These are phyloP conservation scores for Carex cristatella DNA, from an alignment of 176 grass and related monocot species.

Conservation along the genomic window DNA sequence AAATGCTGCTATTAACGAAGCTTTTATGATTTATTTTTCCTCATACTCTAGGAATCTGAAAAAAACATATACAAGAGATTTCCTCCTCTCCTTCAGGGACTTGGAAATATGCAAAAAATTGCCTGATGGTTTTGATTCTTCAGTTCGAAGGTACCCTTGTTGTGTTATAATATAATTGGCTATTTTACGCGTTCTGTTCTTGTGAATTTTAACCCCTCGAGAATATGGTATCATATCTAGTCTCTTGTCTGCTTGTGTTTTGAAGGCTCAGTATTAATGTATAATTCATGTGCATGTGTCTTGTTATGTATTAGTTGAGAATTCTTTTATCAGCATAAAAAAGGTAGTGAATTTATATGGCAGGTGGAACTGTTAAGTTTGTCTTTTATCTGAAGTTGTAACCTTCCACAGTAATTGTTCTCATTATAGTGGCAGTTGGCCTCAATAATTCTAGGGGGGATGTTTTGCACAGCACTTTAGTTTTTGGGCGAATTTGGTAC, in stretches of 20 bases:
- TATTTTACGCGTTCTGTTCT: not conserved
- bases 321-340: not conserved
- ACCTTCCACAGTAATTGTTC: not conserved
- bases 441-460: not conserved
- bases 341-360: not conserved
- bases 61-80: constrained; percentile 67
- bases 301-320: not conserved
- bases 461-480: not conserved
- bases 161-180: not conserved
- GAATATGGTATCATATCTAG: not conserved
- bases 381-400: not conserved
- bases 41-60: constrained; percentile 28
- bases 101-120: constrained; percentile 65
- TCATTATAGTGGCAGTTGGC: not conserved
- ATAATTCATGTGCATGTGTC: not conserved
- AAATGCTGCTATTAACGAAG: not conserved
- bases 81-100: constrained; percentile 51
- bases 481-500: not conserved
- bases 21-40: constrained; percentile 12
- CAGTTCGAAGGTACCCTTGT: constrained; percentile 48
- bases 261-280: not conserved
- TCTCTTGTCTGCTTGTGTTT: not conserved
- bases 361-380: not conserved
- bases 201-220: not conserved
- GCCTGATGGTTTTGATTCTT: constrained; percentile 46